A percentile compares a stretch with the other conserved stretches of the same genome.
These are phyloP conservation scores for Beauveria pseudobassiana DNA, from an alignment of 2,329 filamentous ascomycete species.

Conservation along the genomic window DNA sequence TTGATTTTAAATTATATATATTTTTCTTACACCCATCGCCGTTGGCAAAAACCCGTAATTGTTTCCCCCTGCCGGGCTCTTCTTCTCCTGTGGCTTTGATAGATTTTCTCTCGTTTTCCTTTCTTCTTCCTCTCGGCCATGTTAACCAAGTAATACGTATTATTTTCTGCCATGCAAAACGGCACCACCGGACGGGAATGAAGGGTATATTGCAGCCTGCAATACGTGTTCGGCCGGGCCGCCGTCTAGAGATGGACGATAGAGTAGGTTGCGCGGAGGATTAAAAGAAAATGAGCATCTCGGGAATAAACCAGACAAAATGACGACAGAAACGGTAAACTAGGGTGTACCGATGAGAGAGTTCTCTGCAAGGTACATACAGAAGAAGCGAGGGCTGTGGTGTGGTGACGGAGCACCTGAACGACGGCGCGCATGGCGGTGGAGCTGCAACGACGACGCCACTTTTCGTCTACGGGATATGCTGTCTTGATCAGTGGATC, in stretches of 20 bases:
- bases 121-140: no score
- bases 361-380: not conserved
- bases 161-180: not conserved
- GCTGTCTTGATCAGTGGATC: constrained; percentile 5
- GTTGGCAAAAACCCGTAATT: not conserved
- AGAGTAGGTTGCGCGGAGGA: no score
- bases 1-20: no score
- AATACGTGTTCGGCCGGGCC: no score
- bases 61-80: not conserved
- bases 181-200: not conserved
- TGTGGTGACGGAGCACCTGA: not conserved
- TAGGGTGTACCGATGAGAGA: not conserved
- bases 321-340: not conserved
- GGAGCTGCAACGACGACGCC: not conserved
- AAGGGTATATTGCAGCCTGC: not conserved
- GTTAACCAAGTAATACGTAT: not conserved
- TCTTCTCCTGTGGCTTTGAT: not conserved
- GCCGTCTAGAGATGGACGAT: no score
- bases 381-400: not conserved
- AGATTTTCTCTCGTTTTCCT: not conserved
- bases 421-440: not conserved
- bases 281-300: not conserved
- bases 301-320: not conserved
- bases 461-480: constrained; percentile 3
- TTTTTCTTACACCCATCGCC: not conserved